Percentiles rank a stretch among this genome's conserved stretches.
Evolutionary conservation across 164 flowering plant species (phyloP).

Genomic region (Liquidambar formosana): DNA sequence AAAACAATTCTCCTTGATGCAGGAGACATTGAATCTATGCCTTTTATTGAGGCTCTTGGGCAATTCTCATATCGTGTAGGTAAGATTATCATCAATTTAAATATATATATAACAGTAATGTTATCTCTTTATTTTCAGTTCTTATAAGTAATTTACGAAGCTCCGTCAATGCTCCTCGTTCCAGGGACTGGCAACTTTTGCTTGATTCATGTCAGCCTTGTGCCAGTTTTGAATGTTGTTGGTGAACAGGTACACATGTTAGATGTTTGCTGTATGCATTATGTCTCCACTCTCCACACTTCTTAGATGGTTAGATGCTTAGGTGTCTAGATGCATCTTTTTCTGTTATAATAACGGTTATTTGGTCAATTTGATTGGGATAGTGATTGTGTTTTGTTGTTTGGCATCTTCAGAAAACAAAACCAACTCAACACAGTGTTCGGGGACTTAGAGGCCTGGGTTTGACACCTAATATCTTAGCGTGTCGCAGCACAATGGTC

Average conservation of each 20-base stretch:
- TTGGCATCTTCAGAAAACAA: slow-evolving; percentile 68
- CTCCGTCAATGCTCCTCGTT: background rate
- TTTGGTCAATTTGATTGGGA: background rate
- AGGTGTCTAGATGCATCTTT: background rate
- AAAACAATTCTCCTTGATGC: slow-evolving; percentile 21
- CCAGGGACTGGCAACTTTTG: slow-evolving; percentile 90
- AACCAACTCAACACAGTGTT: slow-evolving; percentile 97
- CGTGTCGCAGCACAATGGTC: slow-evolving; percentile 84
- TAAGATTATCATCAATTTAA: slow-evolving; percentile 21
- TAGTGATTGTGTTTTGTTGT: background rate
- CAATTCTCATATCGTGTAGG: slow-evolving; percentile 95
- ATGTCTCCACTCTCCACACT: too few relatives aligned
- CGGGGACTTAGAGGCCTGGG: slow-evolving; percentile 80
- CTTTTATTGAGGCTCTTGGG: slow-evolving; percentile 88
- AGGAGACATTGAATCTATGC: slow-evolving; percentile 98
- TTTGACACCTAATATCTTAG: slow-evolving; percentile 75
- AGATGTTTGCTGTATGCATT: background rate
- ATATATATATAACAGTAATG: background rate
- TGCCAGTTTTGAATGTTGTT: slow-evolving; percentile 87
- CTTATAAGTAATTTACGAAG: background rate
- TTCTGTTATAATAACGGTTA: too few relatives aligned
- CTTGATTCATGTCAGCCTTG: slow-evolving; percentile 94
- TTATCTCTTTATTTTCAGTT: background rate
- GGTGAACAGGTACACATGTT: slow-evolving; percentile 78
- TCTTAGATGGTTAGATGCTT: background rate